These are phyloP conservation scores for Oryza meyeriana DNA, from an alignment of 176 grass and related monocot genomes.

Conservation along the genomic window DNA sequence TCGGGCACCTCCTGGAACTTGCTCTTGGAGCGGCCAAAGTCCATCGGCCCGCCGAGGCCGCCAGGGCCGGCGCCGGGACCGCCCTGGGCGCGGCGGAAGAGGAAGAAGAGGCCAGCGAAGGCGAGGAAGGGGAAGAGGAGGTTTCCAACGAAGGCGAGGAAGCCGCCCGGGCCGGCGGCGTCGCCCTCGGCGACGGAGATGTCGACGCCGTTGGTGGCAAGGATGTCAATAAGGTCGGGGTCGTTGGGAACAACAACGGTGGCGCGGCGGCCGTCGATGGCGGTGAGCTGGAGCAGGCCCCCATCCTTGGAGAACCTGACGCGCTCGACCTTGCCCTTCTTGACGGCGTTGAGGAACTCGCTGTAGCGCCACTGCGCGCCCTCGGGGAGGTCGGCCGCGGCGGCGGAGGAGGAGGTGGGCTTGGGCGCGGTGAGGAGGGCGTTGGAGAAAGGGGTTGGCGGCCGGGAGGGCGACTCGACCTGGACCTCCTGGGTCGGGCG, in stretches of 20 bases:
- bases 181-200: constrained; percentile 97
- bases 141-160: constrained; percentile 79
- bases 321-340: constrained; percentile 88
- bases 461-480: constrained; percentile 47
- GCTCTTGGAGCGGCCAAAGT: constrained; percentile 91
- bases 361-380: constrained; percentile 91
- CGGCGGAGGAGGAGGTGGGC: constrained; percentile 23
- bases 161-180: constrained; percentile 12
- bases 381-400: constrained; percentile 68
- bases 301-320: constrained; percentile 91
- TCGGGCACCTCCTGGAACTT: constrained; percentile 99
- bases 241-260: constrained; percentile 80
- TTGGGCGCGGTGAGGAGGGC: constrained; percentile 63
- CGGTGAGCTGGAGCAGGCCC: constrained; percentile 69
- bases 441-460: constrained; percentile 68
- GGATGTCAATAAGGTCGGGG: constrained; percentile 92
- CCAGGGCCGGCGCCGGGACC: constrained; percentile 72
- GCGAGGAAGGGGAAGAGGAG: constrained; percentile 90
- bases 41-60: constrained; percentile 91
- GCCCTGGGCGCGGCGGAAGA: constrained; percentile 90
- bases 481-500: constrained; percentile 22
- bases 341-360: constrained; percentile 89
- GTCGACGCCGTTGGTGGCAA: constrained; percentile 95
- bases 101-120: constrained; percentile 92
- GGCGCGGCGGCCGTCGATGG: constrained; percentile 75